Evolutionary conservation across 2,329 filamentous ascomycete genomes (phyloP), one percentile per base, ranked within the genome.

Genomic region (Microdochium paspali): DNA sequence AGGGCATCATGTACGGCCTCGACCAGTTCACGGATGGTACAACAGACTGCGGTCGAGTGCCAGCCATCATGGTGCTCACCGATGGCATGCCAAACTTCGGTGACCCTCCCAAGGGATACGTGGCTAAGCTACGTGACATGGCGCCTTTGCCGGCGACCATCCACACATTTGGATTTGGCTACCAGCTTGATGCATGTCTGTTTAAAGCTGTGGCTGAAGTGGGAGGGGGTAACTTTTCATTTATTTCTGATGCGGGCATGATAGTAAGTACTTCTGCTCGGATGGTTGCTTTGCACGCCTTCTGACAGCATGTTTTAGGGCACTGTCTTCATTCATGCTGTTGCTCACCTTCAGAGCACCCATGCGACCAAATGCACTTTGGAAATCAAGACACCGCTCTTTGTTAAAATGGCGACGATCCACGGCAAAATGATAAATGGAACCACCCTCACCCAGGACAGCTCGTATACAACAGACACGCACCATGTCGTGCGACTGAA

Each of bases 221-320:
- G 44, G 72, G 75, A 0, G 65, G 70, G 2, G 80, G 80, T 1
- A 78, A 72, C 56, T 84, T 79, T 49, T 66, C 76, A 9, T 83
- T 82, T 52, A 82, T 83, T 18, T 74, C 78, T 0, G 79, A 83
- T 47, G 71, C 76, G 0, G 75, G 77, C 49, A 81, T 83, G 77
- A 76, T 83, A 50, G 67, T 70, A 51, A 48, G 65, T 40, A 52
- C 24, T 31, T n/a, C n/a, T n/a, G n/a, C n/a, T n/a, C n/a, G n/a
- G n/a, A n/a, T n/a, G n/a, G n/a, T n/a, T n/a, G n/a, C n/a, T n/a
- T n/a, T n/a, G n/a, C n/a, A n/a, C n/a, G n/a, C n/a, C n/a, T n/a
- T n/a, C n/a, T n/a, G n/a, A n/a, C n/a, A n/a, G n/a, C n/a, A n/a
- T 28, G 26, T 28, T 28, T 13, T 23, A 69, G 66, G 75, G 75